Evolutionary conservation across 768 basidiomycete species (phyloP).

Genomic region (Lactarius hatsudake): DNA sequence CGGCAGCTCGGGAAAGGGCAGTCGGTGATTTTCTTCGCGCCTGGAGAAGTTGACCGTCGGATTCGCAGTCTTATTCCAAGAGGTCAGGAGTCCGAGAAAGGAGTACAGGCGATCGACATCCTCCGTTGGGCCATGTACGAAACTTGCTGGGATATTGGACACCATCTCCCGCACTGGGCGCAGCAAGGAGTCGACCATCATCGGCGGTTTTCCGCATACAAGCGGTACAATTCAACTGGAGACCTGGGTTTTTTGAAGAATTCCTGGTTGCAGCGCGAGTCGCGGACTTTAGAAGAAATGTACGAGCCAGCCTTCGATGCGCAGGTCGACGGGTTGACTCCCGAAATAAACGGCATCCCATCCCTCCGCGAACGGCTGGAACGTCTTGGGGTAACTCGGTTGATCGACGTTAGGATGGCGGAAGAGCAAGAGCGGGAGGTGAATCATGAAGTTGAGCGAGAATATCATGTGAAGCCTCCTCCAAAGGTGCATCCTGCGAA

Average conservation of each 20-base stretch:
- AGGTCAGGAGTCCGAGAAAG: not conserved
- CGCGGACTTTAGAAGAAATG: constrained; percentile 5
- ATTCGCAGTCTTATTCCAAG: constrained; percentile 10
- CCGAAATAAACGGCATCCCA: not conserved
- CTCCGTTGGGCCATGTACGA: not conserved
- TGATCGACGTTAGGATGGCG: not conserved
- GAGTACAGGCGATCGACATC: not conserved
- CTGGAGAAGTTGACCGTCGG: constrained; percentile 15
- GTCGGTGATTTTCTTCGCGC: not conserved
- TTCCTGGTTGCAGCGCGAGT: constrained; percentile 1
- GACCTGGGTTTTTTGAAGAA: not conserved
- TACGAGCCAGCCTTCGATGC: not conserved
- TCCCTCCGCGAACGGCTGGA: not conserved
- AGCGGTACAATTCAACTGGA: not conserved
- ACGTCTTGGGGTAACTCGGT: not conserved
- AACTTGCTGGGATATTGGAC: constrained; percentile 5
- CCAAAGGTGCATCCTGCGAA: not conserved
- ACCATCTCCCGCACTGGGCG: constrained; percentile 7
- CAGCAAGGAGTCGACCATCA: constrained; percentile 12
- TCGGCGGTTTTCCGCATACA: not conserved
- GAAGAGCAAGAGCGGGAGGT: constrained; percentile 11
- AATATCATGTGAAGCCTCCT: not conserved
- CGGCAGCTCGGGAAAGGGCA: not conserved
- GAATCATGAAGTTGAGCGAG: not conserved
- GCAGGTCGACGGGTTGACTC: not conserved